Percentiles rank a stretch among this genome's conserved stretches.
phyloP scores from a whole-genome alignment of 75 land plant genomes.

The Chamaecyparis obtusa region DNA sequence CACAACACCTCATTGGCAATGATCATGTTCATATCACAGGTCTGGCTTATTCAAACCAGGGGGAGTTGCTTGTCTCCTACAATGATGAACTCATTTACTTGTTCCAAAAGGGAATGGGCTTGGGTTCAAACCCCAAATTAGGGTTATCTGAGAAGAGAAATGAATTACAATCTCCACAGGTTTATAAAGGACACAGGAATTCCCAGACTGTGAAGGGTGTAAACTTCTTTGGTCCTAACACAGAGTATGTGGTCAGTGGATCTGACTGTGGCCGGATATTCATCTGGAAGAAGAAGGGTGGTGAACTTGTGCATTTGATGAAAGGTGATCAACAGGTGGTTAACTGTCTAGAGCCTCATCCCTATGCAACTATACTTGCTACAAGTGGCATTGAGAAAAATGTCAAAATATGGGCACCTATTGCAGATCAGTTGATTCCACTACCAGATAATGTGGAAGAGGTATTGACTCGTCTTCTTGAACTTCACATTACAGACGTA shows the following conservation, averaged over 20 bases:
- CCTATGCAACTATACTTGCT: conserved; percentile 61
- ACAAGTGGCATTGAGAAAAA: conserved; percentile 68
- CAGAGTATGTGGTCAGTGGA: conserved; percentile 81
- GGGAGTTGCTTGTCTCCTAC: conserved; percentile 86
- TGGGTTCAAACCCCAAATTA: conserved; percentile 45
- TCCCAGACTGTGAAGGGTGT: conserved; percentile 79
- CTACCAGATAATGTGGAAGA: conserved; percentile 55
- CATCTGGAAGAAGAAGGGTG: conserved; percentile 78
- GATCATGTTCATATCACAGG: conserved; percentile 66
- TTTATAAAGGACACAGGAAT: conserved; percentile 74
- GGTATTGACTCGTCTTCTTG: conserved; percentile 26
- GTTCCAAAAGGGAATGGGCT: conserved; percentile 56
- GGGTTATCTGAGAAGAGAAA: conserved; percentile 16
- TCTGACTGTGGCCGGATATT: conserved; percentile 83
- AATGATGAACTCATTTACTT: conserved; percentile 79
- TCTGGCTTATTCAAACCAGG: conserved; percentile 64
- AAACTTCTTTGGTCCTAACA: conserved; percentile 68
- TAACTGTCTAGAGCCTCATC: conserved; percentile 80
- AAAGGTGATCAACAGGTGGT: conserved; percentile 61
- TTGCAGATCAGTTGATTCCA: conserved; percentile 21
- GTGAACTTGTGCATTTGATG: conserved; percentile 57
- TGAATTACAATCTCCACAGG: conserved; percentile 42
- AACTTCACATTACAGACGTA: conserved; percentile 2
- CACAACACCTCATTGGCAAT: conserved; percentile 55
- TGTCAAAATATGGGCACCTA: conserved; percentile 74